Evolutionary conservation across 805 yeast genomes (phyloP).

Genomic region (Vanderwaltozyma yarrowii): DNA sequence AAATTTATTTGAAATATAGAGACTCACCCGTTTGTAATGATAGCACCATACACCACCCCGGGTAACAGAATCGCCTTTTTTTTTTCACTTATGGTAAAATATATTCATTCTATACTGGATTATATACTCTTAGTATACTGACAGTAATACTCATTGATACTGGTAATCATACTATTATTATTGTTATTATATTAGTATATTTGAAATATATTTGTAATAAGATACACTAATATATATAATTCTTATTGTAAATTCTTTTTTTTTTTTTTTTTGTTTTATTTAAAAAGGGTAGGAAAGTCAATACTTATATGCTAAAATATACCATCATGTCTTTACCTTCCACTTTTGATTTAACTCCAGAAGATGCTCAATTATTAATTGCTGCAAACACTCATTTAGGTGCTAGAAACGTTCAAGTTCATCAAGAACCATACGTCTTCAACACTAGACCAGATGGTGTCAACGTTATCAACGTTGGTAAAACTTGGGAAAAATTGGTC

Average conservation of each 20-base stretch:
- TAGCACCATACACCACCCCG: too few species aligned
- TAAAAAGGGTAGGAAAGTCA: conserved; percentile 1
- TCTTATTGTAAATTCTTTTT: not conserved
- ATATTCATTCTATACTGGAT: too few species aligned
- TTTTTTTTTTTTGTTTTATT: not conserved
- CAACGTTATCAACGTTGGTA: conserved; percentile 94
- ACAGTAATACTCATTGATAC: too few species aligned
- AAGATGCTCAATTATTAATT: conserved; percentile 96
- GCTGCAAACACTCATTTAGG: conserved; percentile 99
- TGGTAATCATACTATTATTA: too few species aligned
- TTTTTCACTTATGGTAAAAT: too few species aligned
- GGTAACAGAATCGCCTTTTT: too few species aligned
- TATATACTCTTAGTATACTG: too few species aligned
- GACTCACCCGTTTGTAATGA: too few species aligned
- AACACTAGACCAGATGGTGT: conserved; percentile 99
- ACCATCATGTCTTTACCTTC: conserved; percentile 70
- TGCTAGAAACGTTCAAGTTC: conserved; percentile 98
- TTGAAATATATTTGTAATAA: too few species aligned
- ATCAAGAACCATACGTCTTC: conserved; percentile 94
- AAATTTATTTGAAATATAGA: too few species aligned
- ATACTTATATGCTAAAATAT: conserved; percentile 1
- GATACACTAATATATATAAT: too few species aligned
- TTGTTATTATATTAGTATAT: too few species aligned
- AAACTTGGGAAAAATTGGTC: conserved; percentile 96
- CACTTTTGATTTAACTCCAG: conserved; percentile 87